Conservation (phyloP, 345 rosid genomes). For the Citrus australasica region DNA sequence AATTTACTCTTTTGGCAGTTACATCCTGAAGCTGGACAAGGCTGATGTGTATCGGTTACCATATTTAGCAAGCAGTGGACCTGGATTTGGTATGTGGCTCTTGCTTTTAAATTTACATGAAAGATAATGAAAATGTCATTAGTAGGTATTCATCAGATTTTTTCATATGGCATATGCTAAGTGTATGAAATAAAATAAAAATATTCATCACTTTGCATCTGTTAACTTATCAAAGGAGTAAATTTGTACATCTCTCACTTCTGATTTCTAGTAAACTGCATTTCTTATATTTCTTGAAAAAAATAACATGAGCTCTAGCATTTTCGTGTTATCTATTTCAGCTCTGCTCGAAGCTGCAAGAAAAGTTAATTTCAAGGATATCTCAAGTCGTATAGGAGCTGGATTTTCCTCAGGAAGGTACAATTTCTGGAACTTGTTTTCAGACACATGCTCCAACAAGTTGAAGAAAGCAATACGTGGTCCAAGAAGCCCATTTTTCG, state of each 20-base stretch:
- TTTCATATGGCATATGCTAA: background rate
- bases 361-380: constrained; percentile 64
- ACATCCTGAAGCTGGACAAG: constrained; percentile 86
- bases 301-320: background rate
- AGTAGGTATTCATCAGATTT: background rate
- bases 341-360: constrained; percentile 92
- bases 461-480: background rate
- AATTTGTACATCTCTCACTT: background rate
- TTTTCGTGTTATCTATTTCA: constrained; percentile 18
- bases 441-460: background rate
- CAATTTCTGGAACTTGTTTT: background rate
- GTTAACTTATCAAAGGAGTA: background rate
- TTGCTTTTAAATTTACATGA: background rate
- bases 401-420: constrained; percentile 80
- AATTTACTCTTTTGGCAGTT: constrained; percentile 40
- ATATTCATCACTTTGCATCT: background rate
- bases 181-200: background rate
- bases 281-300: background rate
- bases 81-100: constrained; percentile 74
- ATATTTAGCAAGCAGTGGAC: constrained; percentile 83
- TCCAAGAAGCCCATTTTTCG: background rate
- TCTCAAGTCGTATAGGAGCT: constrained; percentile 51
- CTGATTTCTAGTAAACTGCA: background rate
- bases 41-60: constrained; percentile 96
- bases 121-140: background rate